Base-by-base conservation (phyloP, 2,329 filamentous ascomycete genomes). In the Metarhizium sp. region DNA sequence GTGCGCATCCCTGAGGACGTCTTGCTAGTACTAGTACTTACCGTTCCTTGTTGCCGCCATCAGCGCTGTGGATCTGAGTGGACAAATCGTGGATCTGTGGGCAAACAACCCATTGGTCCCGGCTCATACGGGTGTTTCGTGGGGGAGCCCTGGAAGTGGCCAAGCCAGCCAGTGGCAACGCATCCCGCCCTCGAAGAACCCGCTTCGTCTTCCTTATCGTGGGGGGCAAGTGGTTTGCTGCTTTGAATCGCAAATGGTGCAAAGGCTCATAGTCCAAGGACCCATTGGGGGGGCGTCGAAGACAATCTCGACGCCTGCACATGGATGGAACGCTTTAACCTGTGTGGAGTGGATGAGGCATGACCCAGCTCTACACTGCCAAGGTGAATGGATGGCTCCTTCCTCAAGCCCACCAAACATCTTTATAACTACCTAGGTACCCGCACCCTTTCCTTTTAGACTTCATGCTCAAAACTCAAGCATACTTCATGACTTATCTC, bases 201-300 rank as follows among this genome's bases (percentile, higher is more conserved):
- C 45, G 7, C 14, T 48, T 30, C 25, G 6, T 48, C 25, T 4
- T 16, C 10, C 45, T 2, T n/a, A 50, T 50, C 54, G 54, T 55
- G 54, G 54, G 54, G 53, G 54, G 42, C 50, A 48, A 11, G 14
- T 18, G 50, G n/a, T 50, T 55, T 34, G 42, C n/a, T 40, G 42
- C 50, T 20, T 48, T 48, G 20, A 43, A 40, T 52, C 14, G 54
- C 54, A 38, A 36, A 20, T 18, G 25, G 25, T 25, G 30, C 30
- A 18, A 32, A 34, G 20, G 49, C 43, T 40, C 7, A 40, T 38
- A 14, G 25, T 25, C 25, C 25, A 25, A 29, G 40, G 40, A 18
- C 6, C 6, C 34, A 36, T 36, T 5, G 34, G 34, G 34, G 8
- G 34, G 34, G 2, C 2, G 34, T 36, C 13, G 34, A 25, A 7